phyloP scores from a whole-genome alignment of 2,329 filamentous ascomycete genomes.

The Sporothrix pseudoabietina region DNA sequence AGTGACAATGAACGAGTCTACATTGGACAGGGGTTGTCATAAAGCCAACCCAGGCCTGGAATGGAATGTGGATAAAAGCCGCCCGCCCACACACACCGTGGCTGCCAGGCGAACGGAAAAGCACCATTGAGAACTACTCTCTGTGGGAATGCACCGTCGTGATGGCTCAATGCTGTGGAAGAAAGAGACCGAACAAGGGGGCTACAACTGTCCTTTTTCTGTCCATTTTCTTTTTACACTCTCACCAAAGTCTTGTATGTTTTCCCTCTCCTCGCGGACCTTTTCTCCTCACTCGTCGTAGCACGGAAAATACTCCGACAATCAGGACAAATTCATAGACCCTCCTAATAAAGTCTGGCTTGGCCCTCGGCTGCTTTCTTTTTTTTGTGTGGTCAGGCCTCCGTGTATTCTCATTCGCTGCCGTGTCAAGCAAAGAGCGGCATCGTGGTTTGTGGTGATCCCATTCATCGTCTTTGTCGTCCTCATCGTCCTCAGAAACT shows the following conservation, averaged over 20 bases:
- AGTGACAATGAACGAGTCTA: not conserved
- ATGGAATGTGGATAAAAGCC: slow-evolving; percentile 8
- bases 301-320: not conserved
- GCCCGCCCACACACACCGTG: not conserved
- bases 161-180: not conserved
- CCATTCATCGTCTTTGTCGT: not conserved
- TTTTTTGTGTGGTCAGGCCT: not conserved
- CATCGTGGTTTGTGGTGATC: not conserved
- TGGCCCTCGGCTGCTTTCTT: not conserved
- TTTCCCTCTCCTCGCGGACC: not conserved
- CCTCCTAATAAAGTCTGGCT: not conserved
- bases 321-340: not conserved
- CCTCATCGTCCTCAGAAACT: too few species aligned
- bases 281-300: slow-evolving; percentile 15
- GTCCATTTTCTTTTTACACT: not conserved
- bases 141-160: not conserved
- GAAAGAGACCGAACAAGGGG: not conserved
- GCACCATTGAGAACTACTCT: not conserved
- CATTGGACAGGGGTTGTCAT: not conserved
- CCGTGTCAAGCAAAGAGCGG: not conserved
- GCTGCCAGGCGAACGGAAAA: not conserved
- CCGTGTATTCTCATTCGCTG: not conserved
- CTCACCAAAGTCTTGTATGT: not conserved
- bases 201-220: not conserved
- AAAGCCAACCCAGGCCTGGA: not conserved